Evolutionary conservation across 2,329 filamentous ascomycete genomes (phyloP), one percentile per base, ranked within the genome.

Genomic region (Ceratocystis ficicola): DNA sequence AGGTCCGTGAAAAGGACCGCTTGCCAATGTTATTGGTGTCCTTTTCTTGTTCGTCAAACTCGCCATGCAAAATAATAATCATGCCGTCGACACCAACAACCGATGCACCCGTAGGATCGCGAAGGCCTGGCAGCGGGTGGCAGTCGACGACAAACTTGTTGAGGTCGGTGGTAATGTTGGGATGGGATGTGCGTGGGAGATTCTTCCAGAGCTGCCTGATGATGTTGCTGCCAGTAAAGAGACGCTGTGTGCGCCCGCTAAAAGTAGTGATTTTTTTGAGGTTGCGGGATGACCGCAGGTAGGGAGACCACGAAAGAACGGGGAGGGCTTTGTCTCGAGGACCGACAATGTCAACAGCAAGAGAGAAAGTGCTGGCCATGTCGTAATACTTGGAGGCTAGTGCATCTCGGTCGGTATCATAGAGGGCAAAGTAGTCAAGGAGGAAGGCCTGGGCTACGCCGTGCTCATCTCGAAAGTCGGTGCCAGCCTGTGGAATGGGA

Each of bases 141-240:
- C 89, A 92, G 75, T 95, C 90, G 72, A 95, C 85, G 64, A 90
- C 83, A 80, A 90, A 95, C 71, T 91, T 88, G 71, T 83, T 79
- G 12, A 85, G 76, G 60, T 89, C 83, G 0, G 81, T 76, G 62
- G 80, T 78, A 69, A 95, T 81, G 71, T 87, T 82, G 1, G 90
- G 87, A 73, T 96, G 91, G 57, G 82, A 83, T 7, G 90, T 93
- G 50, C 78, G 76, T 0, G 91, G 91, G 2, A 96, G 79, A 2
- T 77, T 77, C 65, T 82, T 81, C 86, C 90, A 95, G 20, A 85
- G 73, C 66, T 86, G 80, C 63, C 81, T 78, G 67, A 95, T 91
- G 55, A 81, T 78, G 52, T 83, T 79, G 3, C 78, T 76, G 1
- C 90, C 90, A 7, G 78, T 81, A 72, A 85, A 86, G 3, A 86